phyloP scores from a whole-genome alignment of 345 rosid species.

The Nephelium lappaceum region DNA sequence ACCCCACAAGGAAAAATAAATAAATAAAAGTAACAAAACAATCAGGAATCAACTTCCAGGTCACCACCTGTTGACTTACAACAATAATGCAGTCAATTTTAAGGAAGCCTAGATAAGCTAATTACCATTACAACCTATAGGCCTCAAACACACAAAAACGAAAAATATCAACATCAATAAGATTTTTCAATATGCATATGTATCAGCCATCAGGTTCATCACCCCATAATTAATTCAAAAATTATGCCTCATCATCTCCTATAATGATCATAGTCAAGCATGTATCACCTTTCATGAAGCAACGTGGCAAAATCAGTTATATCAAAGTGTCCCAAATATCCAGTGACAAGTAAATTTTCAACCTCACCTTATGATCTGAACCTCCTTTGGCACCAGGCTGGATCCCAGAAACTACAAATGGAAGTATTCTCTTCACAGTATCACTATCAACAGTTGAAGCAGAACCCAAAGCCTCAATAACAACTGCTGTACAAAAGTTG shows the following conservation, averaged over 20 bases:
- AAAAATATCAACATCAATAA: not conserved
- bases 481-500: constrained; percentile 82
- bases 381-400: constrained; percentile 55
- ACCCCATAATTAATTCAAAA: not conserved
- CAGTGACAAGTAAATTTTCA: constrained; percentile 8
- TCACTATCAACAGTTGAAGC: constrained; percentile 59
- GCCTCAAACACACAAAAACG: not conserved
- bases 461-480: constrained; percentile 74
- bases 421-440: constrained; percentile 73
- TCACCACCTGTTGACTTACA: not conserved
- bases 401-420: constrained; percentile 76
- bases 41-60: not conserved
- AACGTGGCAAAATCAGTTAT: not conserved
- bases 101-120: not conserved
- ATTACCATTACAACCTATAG: not conserved
- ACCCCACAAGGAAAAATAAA: constrained; percentile 16
- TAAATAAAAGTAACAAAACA: constrained; percentile 4
- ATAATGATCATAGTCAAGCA: not conserved
- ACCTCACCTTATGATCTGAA: constrained; percentile 78
- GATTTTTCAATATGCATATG: not conserved
- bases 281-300: not conserved
- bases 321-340: not conserved
- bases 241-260: not conserved
- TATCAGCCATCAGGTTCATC: not conserved
- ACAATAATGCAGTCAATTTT: not conserved